These are phyloP conservation scores for Cutaneotrichosporon mucoides DNA, from an alignment of 1,284 basidiomycete species.

Conservation along the genomic window DNA sequence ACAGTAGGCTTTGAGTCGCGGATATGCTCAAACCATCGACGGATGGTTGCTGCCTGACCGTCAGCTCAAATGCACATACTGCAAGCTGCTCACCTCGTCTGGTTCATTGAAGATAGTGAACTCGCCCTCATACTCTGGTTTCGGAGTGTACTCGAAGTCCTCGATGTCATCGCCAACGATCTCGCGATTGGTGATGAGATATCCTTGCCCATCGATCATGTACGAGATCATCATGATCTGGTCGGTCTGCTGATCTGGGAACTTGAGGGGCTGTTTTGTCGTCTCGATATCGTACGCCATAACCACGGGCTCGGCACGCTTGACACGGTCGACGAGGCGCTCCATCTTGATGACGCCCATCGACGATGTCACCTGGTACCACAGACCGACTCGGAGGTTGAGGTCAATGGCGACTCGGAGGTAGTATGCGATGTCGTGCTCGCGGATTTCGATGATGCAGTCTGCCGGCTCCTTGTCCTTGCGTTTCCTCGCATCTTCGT, in stretches of 20 bases:
- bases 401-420: slow-evolving; percentile 98
- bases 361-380: slow-evolving; percentile 85
- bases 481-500: slow-evolving; percentile 51
- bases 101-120: slow-evolving; percentile 95
- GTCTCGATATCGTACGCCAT: slow-evolving; percentile 99
- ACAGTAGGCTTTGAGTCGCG: slow-evolving; percentile 94
- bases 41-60: slow-evolving; percentile 66
- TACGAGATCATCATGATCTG: slow-evolving; percentile 99
- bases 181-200: slow-evolving; percentile 94
- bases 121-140: slow-evolving; percentile 95
- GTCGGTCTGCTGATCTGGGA: slow-evolving; percentile 92
- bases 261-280: slow-evolving; percentile 96
- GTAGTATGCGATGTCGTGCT: slow-evolving; percentile 97
- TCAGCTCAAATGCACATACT: too few species aligned
- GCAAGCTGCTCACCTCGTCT: slow-evolving; percentile 64
- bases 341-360: slow-evolving; percentile 75
- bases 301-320: slow-evolving; percentile 97
- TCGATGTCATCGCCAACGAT: slow-evolving; percentile 97
- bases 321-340: slow-evolving; percentile 76
- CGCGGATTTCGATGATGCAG: slow-evolving; percentile 87
- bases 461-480: slow-evolving; percentile 71
- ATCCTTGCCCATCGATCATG: slow-evolving; percentile 65
- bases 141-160: slow-evolving; percentile 98
- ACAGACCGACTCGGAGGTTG: slow-evolving; percentile 88
- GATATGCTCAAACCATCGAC: slow-evolving; percentile 89